phyloP scores from a whole-genome alignment of 805 yeast genomes.

The Sugiyamaella floridensis region DNA sequence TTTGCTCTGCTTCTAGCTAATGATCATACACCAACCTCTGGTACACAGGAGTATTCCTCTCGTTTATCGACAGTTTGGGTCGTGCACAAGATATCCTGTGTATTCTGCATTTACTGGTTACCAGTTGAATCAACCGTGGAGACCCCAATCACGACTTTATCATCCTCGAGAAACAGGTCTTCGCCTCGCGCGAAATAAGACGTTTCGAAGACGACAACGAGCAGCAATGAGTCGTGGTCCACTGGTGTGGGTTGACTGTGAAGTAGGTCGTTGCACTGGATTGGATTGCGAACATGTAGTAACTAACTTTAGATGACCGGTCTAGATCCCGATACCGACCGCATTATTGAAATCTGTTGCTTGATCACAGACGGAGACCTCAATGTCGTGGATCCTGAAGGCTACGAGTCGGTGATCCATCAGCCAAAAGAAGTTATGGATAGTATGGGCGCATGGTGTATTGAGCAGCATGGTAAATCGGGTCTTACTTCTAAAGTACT shows the following conservation, averaged over 20 bases:
- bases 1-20: too few species aligned
- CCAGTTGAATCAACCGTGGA: too few species aligned
- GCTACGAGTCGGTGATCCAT: conserved; percentile 73
- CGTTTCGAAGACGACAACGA: neutral
- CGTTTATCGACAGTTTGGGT: too few species aligned
- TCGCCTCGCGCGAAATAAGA: neutral
- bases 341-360: conserved; percentile 87
- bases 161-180: neutral
- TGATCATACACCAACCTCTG: too few species aligned
- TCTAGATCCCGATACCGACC: conserved; percentile 67
- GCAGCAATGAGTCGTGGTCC: conserved; percentile 18
- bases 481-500: conserved; percentile 75
- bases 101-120: too few species aligned
- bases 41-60: too few species aligned
- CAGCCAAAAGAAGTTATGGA: conserved; percentile 55
- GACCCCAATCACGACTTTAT: neutral
- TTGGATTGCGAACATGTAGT: neutral
- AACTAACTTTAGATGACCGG: conserved; percentile 69
- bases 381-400: conserved; percentile 51
- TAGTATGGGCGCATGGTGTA: conserved; percentile 84
- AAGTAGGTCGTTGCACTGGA: conserved; percentile 34
- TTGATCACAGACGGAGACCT: conserved; percentile 79
- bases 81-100: too few species aligned
- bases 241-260: conserved; percentile 94
- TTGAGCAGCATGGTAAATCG: conserved; percentile 60